These are phyloP conservation scores for Sanghuangporus weigelae DNA, from an alignment of 1,284 basidiomycete genomes.

Conservation along the genomic window DNA sequence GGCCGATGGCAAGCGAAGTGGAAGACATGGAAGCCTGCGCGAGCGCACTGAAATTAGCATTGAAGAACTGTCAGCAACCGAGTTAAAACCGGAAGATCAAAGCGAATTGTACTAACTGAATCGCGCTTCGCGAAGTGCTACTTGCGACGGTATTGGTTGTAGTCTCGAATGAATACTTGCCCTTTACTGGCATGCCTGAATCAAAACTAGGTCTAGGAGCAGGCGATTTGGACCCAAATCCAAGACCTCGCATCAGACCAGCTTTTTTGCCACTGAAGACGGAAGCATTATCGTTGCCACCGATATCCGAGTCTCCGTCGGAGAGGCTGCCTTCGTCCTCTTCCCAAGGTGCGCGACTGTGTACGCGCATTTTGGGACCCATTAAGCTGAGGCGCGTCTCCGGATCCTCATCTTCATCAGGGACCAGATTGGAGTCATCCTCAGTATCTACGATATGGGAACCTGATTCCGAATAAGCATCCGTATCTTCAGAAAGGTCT, in stretches of 20 bases:
- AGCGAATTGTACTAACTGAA: slow-evolving; percentile 43
- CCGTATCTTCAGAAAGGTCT: slow-evolving; percentile 56
- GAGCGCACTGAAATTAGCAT: slow-evolving; percentile 33
- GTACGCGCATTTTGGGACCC: slow-evolving; percentile 75
- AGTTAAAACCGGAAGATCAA: slow-evolving; percentile 7
- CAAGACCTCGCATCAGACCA: slow-evolving; percentile 18
- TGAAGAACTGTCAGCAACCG: neutral
- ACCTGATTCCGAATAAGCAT: slow-evolving; percentile 25
- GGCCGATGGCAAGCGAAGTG: slow-evolving; percentile 38
- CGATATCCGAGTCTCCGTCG: slow-evolving; percentile 43
- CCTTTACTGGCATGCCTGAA: slow-evolving; percentile 39
- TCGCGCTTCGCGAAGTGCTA: slow-evolving; percentile 40
- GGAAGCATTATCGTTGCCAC: slow-evolving; percentile 25
- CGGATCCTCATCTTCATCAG: slow-evolving; percentile 27
- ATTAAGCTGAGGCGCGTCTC: slow-evolving; percentile 58
- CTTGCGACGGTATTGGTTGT: slow-evolving; percentile 43
- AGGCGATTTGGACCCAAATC: slow-evolving; percentile 16
- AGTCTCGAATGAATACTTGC: slow-evolving; percentile 57
- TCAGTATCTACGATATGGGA: slow-evolving; percentile 17
- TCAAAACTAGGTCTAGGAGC: slow-evolving; percentile 48
- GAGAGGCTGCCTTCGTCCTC: slow-evolving; percentile 42
- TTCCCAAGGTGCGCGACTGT: slow-evolving; percentile 78
- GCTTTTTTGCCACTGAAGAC: slow-evolving; percentile 25
- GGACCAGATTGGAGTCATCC: slow-evolving; percentile 29
- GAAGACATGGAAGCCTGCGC: slow-evolving; percentile 58